Evolutionary conservation across 257 asterid species (phyloP), one percentile per base, ranked within the genome.

Genomic region (Fraxinus excelsior): DNA sequence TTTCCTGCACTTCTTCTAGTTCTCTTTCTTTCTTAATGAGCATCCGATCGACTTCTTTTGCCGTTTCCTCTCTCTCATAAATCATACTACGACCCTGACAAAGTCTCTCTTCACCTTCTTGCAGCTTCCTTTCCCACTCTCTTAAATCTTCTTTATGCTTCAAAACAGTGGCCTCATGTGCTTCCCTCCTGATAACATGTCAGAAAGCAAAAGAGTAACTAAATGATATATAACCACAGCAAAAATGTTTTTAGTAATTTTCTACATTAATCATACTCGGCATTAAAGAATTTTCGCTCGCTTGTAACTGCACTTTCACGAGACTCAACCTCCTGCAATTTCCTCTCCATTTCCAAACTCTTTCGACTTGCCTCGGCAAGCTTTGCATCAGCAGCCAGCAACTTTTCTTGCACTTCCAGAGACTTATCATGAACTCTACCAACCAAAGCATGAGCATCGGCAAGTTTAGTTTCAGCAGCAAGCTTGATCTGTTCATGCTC

Each of bases 281-380:
- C 80, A 68, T 81, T 85, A 28, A 94, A 83, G 85, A 97, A 88
- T 75, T 85, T 71, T 32, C 91, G 91, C 88, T 94, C 97, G 85
- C 89, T 85, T 85, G 82, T 87, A 23, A 92, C 85, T 69, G 85
- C 86, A 85, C 90, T 92, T 84, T 94, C 98, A 51, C 88, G 94
- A 67, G 90, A 81, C 81, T 85, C 98, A 51, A 92, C 87, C 82
- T 92, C 97, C 76, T 86, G 89, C 79, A 88, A 80, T 87, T 84
- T 94, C 87, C 96, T 84, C 85, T 92, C 98, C 81, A 94, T 66
- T 80, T 94, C 97, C 82, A 84, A 72, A 79, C 85, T 85, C 84
- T 88, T 94, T 76, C 91, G 82, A 79, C 80, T 91, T 80, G 97
- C 96, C 82, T 91, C 97, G 16, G 97, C 90, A 84, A 92, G 94